Evolutionary conservation across 1,284 basidiomycete species (phyloP).

Genomic region (Ustilago trichophora): DNA sequence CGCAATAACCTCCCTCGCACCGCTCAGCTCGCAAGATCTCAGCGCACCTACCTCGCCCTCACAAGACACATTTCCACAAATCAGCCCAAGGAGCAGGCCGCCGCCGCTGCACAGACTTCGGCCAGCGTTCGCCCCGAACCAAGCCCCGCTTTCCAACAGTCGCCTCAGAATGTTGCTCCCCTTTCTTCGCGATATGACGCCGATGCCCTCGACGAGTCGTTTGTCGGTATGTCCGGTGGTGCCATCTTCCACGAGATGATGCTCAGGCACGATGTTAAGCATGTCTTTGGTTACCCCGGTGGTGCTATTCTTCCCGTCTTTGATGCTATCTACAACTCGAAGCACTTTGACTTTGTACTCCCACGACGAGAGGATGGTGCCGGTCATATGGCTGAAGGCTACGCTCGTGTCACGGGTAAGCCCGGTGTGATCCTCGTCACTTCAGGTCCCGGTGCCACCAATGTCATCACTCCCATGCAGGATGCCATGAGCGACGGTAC

Average conservation of each 20-base stretch:
- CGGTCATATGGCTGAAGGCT: slow-evolving; percentile 98
- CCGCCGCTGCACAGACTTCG: slow-evolving; percentile 40
- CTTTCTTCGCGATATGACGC: slow-evolving; percentile 37
- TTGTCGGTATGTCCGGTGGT: slow-evolving; percentile 93
- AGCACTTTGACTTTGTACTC: slow-evolving; percentile 93
- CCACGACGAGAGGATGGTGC: slow-evolving; percentile 97
- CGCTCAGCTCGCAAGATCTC: too few species aligned
- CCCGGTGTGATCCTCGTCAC: slow-evolving; percentile 98
- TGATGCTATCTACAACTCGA: slow-evolving; percentile 97
- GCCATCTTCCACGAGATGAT: slow-evolving; percentile 99
- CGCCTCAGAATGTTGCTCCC: slow-evolving; percentile 36
- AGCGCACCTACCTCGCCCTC: slow-evolving; percentile 38
- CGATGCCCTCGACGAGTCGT: slow-evolving; percentile 69
- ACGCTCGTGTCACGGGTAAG: slow-evolving; percentile 93
- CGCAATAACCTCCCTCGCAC: slow-evolving; percentile 42
- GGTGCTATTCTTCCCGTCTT: slow-evolving; percentile 98
- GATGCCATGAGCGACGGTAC: slow-evolving; percentile 95
- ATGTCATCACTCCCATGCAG: slow-evolving; percentile 97
- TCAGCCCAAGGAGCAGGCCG: slow-evolving; percentile 47
- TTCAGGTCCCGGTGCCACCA: slow-evolving; percentile 96
- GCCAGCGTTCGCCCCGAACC: slow-evolving; percentile 54
- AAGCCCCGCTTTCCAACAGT: slow-evolving; percentile 62
- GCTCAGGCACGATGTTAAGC: slow-evolving; percentile 93
- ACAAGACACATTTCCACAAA: slow-evolving; percentile 52
- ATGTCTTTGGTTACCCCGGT: slow-evolving; percentile 97